Percentiles rank a stretch among this genome's conserved stretches.
These are phyloP conservation scores for Scutellaria baicalensis DNA, from an alignment of 257 asterid genomes.

Conservation along the genomic window DNA sequence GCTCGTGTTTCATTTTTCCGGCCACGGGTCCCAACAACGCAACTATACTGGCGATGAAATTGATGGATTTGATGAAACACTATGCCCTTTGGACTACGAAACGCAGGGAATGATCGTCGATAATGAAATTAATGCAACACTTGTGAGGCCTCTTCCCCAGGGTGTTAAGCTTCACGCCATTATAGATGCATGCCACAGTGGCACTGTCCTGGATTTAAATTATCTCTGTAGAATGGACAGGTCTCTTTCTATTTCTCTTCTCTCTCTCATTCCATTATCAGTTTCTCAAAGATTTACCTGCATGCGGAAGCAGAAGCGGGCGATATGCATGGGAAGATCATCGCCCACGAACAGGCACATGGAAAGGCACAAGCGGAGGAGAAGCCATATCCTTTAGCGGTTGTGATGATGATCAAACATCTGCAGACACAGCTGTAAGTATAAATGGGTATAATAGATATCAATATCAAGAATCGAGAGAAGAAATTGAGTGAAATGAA, in stretches of 20 bases:
- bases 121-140: slow-evolving; percentile 66
- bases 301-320: slow-evolving; percentile 52
- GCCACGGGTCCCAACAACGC: slow-evolving; percentile 85
- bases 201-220: slow-evolving; percentile 81
- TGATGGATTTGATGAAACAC: slow-evolving; percentile 94
- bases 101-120: slow-evolving; percentile 81
- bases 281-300: background rate
- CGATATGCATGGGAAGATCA: slow-evolving; percentile 88
- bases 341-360: slow-evolving; percentile 80
- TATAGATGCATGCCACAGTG: slow-evolving; percentile 95
- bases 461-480: too few species aligned
- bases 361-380: slow-evolving; percentile 98
- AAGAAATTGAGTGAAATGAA: too few species aligned
- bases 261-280: background rate
- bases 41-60: slow-evolving; percentile 83
- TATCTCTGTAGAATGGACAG: slow-evolving; percentile 94
- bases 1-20: slow-evolving; percentile 84
- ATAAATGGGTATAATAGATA: too few species aligned
- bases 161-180: slow-evolving; percentile 94
- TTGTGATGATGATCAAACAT: slow-evolving; percentile 85
- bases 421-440: slow-evolving; percentile 83
- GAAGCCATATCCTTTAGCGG: slow-evolving; percentile 96
- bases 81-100: slow-evolving; percentile 76
- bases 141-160: slow-evolving; percentile 75
- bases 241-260: slow-evolving; percentile 23